A percentile compares a stretch with the other conserved stretches of the same genome.
phyloP scores from a whole-genome alignment of 352 stramenopile genomes.

The Phytophthora pluvialis region DNA sequence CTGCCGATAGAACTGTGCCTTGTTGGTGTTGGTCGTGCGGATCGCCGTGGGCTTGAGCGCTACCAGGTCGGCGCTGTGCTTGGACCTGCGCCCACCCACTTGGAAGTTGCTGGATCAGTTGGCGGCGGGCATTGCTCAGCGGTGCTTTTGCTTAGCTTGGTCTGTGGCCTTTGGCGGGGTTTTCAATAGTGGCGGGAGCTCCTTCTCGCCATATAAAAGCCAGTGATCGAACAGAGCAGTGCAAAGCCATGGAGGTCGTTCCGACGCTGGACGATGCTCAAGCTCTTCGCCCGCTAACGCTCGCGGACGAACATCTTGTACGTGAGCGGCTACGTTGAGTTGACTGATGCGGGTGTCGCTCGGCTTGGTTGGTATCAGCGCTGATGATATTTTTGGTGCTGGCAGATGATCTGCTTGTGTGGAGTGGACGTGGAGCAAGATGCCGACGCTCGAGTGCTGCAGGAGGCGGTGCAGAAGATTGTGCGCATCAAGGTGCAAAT shows the following conservation, averaged over 20 bases:
- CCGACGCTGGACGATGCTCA: conserved; percentile 29
- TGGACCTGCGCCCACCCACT: conserved; percentile 8
- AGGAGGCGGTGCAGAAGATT: conserved; percentile 51
- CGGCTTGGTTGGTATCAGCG: not conserved
- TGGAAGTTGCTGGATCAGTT: conserved; percentile 16
- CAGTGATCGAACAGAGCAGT: conserved; percentile 9
- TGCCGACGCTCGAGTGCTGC: conserved; percentile 24
- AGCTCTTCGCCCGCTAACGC: conserved; percentile 34
- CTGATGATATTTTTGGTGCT: conserved; percentile 8
- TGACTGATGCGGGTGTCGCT: not conserved
- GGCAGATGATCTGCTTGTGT: conserved; percentile 59
- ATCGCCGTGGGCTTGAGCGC: conserved; percentile 1
- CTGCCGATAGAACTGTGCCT: conserved; percentile 1
- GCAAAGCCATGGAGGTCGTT: conserved; percentile 26
- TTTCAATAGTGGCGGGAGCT: conserved; percentile 2
- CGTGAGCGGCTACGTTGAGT: not conserved
- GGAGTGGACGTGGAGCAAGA: conserved; percentile 37
- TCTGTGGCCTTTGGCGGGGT: not conserved
- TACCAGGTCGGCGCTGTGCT: conserved; percentile 1
- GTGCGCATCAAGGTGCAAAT: conserved; percentile 63
- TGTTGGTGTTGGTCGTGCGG: conserved; percentile 17
- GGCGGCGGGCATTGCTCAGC: conserved; percentile 5
- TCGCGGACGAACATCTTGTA: conserved; percentile 56
- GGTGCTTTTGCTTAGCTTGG: too few species aligned
- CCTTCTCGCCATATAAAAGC: conserved; percentile 22